These are phyloP conservation scores for Liquidambar formosana DNA, from an alignment of 164 flowering plant species.

Conservation along the genomic window DNA sequence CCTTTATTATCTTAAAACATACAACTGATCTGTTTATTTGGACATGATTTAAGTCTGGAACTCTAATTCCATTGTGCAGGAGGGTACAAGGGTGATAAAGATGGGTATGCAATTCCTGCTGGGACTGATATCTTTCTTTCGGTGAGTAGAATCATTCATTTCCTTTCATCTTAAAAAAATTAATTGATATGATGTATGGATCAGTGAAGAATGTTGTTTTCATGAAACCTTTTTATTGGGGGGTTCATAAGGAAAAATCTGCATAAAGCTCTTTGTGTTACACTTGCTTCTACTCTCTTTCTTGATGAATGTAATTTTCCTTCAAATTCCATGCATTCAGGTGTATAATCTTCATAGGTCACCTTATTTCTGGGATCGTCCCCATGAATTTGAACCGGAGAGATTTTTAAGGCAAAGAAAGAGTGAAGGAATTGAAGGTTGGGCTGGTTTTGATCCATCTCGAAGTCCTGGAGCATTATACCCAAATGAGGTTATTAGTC, in stretches of 20 bases:
- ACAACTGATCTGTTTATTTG: not conserved
- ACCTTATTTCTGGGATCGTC: slow-evolving; percentile 86
- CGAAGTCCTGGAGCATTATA: slow-evolving; percentile 93
- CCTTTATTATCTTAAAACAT: too few relatives aligned
- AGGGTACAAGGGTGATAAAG: slow-evolving; percentile 78
- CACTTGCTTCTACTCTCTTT: too few relatives aligned
- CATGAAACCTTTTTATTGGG: too few relatives aligned
- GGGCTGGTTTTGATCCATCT: slow-evolving; percentile 95
- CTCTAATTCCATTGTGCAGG: slow-evolving; percentile 46
- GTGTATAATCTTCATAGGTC: slow-evolving; percentile 95
- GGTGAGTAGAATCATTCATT: slow-evolving; percentile 45
- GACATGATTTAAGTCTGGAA: not conserved
- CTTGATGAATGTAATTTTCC: not conserved
- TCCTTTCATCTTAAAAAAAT: not conserved
- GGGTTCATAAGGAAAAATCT: too few relatives aligned
- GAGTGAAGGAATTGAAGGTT: slow-evolving; percentile 68
- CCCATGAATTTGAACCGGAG: slow-evolving; percentile 90
- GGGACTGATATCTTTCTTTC: slow-evolving; percentile 94
- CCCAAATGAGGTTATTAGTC: slow-evolving; percentile 78
- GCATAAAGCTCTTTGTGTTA: too few relatives aligned
- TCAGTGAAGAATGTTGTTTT: too few relatives aligned
- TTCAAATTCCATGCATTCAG: slow-evolving; percentile 30
- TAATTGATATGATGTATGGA: not conserved
- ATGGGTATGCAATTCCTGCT: slow-evolving; percentile 80
- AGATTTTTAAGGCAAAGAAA: slow-evolving; percentile 56